Evolutionary conservation across 2,329 filamentous ascomycete genomes (phyloP).

Genomic region (Nothophaeocryptopus gaeumannii): DNA sequence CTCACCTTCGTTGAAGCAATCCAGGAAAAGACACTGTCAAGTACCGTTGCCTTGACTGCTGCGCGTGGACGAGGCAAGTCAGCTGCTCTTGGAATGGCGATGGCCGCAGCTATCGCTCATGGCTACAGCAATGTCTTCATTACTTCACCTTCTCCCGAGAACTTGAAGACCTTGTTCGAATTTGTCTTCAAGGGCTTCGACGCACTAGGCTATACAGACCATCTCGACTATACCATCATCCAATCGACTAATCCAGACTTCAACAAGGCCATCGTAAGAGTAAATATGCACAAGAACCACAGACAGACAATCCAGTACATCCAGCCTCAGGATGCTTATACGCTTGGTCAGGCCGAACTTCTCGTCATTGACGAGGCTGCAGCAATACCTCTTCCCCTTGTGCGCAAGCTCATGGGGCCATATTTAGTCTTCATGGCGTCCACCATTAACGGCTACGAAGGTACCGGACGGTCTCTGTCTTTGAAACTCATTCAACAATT

Average conservation of each 20-base stretch:
- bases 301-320: slow-evolving; percentile 99
- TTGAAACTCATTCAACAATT: slow-evolving; percentile 96
- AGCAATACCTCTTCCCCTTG: slow-evolving; percentile 88
- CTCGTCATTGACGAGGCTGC: slow-evolving; percentile 97
- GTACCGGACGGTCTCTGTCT: slow-evolving; percentile 89
- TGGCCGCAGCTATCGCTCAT: slow-evolving; percentile 89
- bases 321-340: slow-evolving; percentile 90
- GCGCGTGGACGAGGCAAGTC: slow-evolving; percentile 96
- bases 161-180: slow-evolving; percentile 96
- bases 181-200: slow-evolving; percentile 99
- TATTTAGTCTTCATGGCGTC: slow-evolving; percentile 99
- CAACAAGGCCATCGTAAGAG: slow-evolving; percentile 96
- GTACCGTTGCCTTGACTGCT: slow-evolving; percentile 89
- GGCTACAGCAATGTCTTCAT: slow-evolving; percentile 99
- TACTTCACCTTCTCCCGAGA: slow-evolving; percentile 94
- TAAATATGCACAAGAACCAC: slow-evolving; percentile 92
- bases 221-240: slow-evolving; percentile 95
- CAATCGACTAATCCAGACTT: slow-evolving; percentile 98
- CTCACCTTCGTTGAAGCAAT: slow-evolving; percentile 96
- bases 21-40: slow-evolving; percentile 89
- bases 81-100: slow-evolving; percentile 87
- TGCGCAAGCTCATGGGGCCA: slow-evolving; percentile 90
- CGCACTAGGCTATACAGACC: slow-evolving; percentile 86
- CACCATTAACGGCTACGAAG: slow-evolving; percentile 98
- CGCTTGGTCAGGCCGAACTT: slow-evolving; percentile 89